Evolutionary conservation across 2,329 filamentous ascomycete genomes (phyloP).

Genomic region (Colletotrichum cordylinicola): DNA sequence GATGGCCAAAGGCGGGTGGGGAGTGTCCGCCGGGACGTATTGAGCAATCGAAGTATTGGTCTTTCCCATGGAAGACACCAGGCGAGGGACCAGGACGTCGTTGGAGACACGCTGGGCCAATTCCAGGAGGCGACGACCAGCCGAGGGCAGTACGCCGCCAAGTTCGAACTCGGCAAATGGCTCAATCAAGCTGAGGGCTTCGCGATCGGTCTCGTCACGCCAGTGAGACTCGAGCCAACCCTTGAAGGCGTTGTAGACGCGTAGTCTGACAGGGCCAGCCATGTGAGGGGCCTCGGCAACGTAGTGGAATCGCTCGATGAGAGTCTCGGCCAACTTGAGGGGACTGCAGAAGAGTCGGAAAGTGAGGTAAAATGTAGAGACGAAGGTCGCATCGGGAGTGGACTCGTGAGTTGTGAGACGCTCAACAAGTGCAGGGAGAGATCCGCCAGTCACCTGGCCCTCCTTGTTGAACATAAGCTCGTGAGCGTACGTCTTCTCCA

Average conservation of each 20-base stretch:
- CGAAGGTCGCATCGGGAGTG: constrained; percentile 89
- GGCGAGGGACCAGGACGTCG: constrained; percentile 78
- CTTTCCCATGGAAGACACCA: constrained; percentile 88
- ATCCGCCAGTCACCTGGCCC: constrained; percentile 91
- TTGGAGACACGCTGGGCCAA: constrained; percentile 79
- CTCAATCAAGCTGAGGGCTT: constrained; percentile 77
- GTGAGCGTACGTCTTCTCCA: constrained; percentile 91
- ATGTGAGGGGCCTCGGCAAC: constrained; percentile 78
- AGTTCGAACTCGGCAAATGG: constrained; percentile 81
- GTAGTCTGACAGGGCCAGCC: constrained; percentile 80
- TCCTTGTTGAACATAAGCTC: constrained; percentile 95
- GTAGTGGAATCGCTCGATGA: constrained; percentile 94
- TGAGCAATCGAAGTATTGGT: constrained; percentile 77
- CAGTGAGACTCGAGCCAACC: constrained; percentile 97
- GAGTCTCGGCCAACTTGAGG: constrained; percentile 74
- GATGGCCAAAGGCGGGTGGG: constrained; percentile 72
- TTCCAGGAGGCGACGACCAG: constrained; percentile 81
- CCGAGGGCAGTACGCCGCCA: constrained; percentile 71
- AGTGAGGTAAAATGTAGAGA: constrained; percentile 94
- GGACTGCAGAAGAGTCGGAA: constrained; percentile 93
- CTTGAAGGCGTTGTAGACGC: constrained; percentile 97
- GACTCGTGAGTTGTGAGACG: constrained; percentile 91
- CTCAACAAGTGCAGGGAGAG: constrained; percentile 89
- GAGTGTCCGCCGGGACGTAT: constrained; percentile 73
- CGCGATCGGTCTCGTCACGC: constrained; percentile 80